Conservation (phyloP, 108 stramenopile genomes). For the Cyclotella cryptica region DNA sequence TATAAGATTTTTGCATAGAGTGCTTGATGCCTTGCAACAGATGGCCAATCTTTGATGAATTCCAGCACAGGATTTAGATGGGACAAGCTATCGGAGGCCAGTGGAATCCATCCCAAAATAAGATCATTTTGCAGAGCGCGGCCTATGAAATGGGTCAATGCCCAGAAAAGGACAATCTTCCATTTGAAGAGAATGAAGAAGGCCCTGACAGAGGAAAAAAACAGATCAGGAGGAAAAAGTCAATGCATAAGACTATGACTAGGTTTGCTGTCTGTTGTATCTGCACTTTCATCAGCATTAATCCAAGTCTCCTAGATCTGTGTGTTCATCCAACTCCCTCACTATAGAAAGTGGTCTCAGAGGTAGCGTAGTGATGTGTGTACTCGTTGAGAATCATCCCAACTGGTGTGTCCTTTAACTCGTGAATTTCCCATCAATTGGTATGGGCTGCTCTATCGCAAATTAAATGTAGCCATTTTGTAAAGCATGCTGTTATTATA, state of each 20-base stretch:
- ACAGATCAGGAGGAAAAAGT: not conserved
- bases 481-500: too few relatives aligned
- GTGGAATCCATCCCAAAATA: constrained; percentile 73
- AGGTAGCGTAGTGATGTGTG: too few relatives aligned
- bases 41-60: constrained; percentile 69
- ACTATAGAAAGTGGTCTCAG: too few relatives aligned
- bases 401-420: too few relatives aligned
- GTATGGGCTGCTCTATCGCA: too few relatives aligned
- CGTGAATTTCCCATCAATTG: too few relatives aligned
- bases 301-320: too few relatives aligned
- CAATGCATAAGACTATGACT: not conserved
- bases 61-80: constrained; percentile 60
- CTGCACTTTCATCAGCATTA: too few relatives aligned
- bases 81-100: constrained; percentile 49
- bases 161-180: constrained; percentile 83
- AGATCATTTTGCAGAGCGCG: constrained; percentile 73
- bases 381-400: too few relatives aligned
- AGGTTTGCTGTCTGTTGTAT: too few relatives aligned
- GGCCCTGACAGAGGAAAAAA: not conserved
- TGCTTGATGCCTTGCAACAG: constrained; percentile 83
- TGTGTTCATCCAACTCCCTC: too few relatives aligned
- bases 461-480: too few relatives aligned
- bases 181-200: constrained; percentile 61
- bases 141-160: constrained; percentile 74
- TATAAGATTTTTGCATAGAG: constrained; percentile 68